Conservation (phyloP, 1,139 yeast species). For the Debaryomyces udenii region DNA sequence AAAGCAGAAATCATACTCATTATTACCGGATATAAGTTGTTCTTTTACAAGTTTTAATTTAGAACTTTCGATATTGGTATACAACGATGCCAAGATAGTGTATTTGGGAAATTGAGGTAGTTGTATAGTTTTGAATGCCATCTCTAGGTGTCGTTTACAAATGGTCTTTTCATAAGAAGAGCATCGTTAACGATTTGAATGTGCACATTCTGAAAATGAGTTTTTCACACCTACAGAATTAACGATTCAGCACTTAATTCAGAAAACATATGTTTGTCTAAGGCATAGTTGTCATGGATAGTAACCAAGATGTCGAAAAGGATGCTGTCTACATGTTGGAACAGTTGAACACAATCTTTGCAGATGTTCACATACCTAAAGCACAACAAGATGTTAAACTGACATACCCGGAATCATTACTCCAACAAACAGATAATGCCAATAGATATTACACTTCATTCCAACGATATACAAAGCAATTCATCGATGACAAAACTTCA, state of each 20-base stretch:
- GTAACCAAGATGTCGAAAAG: background rate
- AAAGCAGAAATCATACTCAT: constrained; percentile 44
- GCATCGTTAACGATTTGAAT: no score
- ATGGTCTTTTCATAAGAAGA: no score
- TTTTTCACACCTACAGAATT: no score
- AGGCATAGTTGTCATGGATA: constrained; percentile 1
- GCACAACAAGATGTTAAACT: constrained; percentile 3
- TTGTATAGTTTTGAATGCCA: constrained; percentile 17
- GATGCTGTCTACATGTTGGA: constrained; percentile 1
- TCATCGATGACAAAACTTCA: constrained; percentile 23
- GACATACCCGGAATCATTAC: constrained; percentile 39
- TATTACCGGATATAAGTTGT: constrained; percentile 33
- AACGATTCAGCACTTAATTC: no score
- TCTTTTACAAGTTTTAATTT: constrained; percentile 30
- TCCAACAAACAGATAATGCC: constrained; percentile 36
- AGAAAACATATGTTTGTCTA: background rate
- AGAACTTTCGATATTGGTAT: constrained; percentile 21
- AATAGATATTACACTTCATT: constrained; percentile 35
- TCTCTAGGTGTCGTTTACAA: constrained; percentile 4
- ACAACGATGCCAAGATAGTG: constrained; percentile 28
- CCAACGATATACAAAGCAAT: constrained; percentile 42
- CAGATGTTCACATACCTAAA: background rate
- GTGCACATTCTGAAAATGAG: no score
- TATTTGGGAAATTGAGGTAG: constrained; percentile 41
- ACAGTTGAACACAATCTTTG: constrained; percentile 9